These are phyloP conservation scores for Rutstroemia sp. DNA, from an alignment of 2,329 filamentous ascomycete species.

Conservation along the genomic window DNA sequence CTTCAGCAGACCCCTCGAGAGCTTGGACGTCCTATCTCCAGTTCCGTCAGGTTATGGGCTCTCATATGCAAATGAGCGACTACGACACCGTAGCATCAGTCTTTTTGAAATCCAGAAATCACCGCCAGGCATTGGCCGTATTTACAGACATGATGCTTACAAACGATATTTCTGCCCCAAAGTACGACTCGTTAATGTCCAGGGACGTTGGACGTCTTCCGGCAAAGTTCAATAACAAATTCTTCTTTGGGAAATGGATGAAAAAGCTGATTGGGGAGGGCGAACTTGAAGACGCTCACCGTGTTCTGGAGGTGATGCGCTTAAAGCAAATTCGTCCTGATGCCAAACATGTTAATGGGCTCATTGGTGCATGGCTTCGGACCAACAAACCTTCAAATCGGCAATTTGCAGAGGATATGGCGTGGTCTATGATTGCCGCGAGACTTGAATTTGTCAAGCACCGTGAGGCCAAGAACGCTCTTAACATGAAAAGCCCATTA, in stretches of 20 bases:
- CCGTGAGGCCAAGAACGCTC: conserved; percentile 29
- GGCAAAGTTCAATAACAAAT: conserved; percentile 55
- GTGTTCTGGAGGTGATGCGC: conserved; percentile 71
- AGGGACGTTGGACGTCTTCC: conserved; percentile 34
- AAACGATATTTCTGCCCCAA: conserved; percentile 7
- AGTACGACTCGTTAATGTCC: conserved; percentile 19
- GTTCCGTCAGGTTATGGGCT: conserved; percentile 53
- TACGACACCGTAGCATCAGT: conserved; percentile 68
- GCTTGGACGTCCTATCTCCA: conserved; percentile 63
- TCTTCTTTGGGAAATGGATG: conserved; percentile 84
- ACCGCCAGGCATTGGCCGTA: conserved; percentile 62
- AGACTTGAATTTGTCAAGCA: conserved; percentile 56
- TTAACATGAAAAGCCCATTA: conserved; percentile 9
- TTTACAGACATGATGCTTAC: conserved; percentile 81
- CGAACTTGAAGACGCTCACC: conserved; percentile 61
- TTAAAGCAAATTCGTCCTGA: conserved; percentile 59
- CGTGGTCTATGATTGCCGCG: conserved; percentile 69
- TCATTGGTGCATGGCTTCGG: conserved; percentile 73
- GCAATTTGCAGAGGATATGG: conserved; percentile 58
- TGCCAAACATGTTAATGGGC: conserved; percentile 71
- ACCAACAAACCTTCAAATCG: conserved; percentile 47
- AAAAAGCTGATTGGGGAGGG: conserved; percentile 71
- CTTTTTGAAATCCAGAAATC: conserved; percentile 59
- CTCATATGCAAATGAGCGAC: conserved; percentile 60
- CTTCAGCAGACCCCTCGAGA: conserved; percentile 40